Evolutionary conservation across 2,329 filamentous ascomycete genomes (phyloP), one percentile per base, ranked within the genome.

Genomic region (Monosporascus sp.): DNA sequence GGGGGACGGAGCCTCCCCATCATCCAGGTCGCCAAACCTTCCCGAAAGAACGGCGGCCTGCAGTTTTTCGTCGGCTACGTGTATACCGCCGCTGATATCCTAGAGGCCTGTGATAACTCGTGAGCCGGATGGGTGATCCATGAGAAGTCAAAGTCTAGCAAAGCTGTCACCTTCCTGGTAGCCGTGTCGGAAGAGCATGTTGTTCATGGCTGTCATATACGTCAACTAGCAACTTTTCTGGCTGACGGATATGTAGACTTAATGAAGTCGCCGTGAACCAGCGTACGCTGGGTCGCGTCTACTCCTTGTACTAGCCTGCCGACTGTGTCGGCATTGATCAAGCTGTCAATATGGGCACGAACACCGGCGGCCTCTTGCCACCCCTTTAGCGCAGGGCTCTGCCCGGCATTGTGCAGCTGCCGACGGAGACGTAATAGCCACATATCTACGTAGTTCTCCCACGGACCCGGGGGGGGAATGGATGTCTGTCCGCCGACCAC

Each of bases 111-210:
- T 49, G 17, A 65, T 50, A 49, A 66, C 44, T 67, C 65, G 1
- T 67, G 57, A 14, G 39, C 47, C 1, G 62, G 64, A 27, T 68
- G 60, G 0, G 57, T 53, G 17, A 67, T 31, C 5, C 25, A 49
- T 2, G 65, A 57, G 20, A 46, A 68, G 53, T 67, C 66, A 45
- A 67, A 68, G 38, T 68, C 65, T 7, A 68, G 50, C 7, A 68
- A 22, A 1, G 54, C 62, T 0, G 63, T 65, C 31, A 67, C 52
- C n/a, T 49, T 53, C 11, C 57, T 57, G 7, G 57, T 57, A 3
- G 11, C 48, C 2, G 45, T 45, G 25, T 68, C 60, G n/a, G 43
- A 48, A 66, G 4, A 67, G 57, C 5, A 67, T 50, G 39, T 68
- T 68, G 45, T 64, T 62, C 50, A 49, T 62, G 2, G 61, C 64